Evolutionary conservation across 2,329 filamentous ascomycete species (phyloP).

Genomic region (Fusarium drepaniforme): DNA sequence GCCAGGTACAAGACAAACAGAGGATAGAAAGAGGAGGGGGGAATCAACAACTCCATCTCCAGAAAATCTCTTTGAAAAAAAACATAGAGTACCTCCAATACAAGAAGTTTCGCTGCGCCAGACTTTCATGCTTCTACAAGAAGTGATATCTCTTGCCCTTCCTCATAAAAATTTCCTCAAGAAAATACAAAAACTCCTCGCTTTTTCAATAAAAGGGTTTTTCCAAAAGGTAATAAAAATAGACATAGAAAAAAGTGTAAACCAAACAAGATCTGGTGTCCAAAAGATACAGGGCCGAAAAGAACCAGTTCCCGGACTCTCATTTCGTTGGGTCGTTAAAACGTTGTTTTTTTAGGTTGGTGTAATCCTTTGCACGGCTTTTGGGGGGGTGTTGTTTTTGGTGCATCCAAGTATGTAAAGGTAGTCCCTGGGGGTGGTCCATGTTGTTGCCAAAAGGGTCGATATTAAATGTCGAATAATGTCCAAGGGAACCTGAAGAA

Average conservation of each 20-base stretch:
- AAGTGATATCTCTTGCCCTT: slow-evolving; percentile 38
- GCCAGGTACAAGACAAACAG: slow-evolving; percentile 13
- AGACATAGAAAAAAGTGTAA: slow-evolving; percentile 33
- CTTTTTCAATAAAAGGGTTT: slow-evolving; percentile 38
- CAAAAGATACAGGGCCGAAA: slow-evolving; percentile 38
- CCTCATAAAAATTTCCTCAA: slow-evolving; percentile 41
- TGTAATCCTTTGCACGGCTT: slow-evolving; percentile 38
- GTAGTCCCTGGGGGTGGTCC: slow-evolving; percentile 6
- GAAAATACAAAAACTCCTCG: slow-evolving; percentile 45
- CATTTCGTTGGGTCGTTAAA: slow-evolving; percentile 43
- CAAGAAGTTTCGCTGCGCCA: slow-evolving; percentile 41
- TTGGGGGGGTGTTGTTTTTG: slow-evolving; percentile 6
- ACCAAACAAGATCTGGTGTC: slow-evolving; percentile 19
- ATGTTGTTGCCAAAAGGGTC: slow-evolving; percentile 26
- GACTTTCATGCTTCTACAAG: slow-evolving; percentile 46
- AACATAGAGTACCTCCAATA: slow-evolving; percentile 21
- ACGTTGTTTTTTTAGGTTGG: slow-evolving; percentile 30
- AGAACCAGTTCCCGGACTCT: slow-evolving; percentile 38
- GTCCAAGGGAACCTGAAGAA: slow-evolving; percentile 35
- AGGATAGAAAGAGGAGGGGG: slow-evolving; percentile 1
- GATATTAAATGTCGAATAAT: slow-evolving; percentile 40
- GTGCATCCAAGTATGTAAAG: slow-evolving; percentile 22
- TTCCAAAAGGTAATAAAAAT: slow-evolving; percentile 8
- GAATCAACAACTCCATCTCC: slow-evolving; percentile 37
- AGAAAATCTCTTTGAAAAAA: slow-evolving; percentile 31